Conservation (phyloP, 192 early-diverging fungal genomes). For the Allomyces javanicus region DNA sequence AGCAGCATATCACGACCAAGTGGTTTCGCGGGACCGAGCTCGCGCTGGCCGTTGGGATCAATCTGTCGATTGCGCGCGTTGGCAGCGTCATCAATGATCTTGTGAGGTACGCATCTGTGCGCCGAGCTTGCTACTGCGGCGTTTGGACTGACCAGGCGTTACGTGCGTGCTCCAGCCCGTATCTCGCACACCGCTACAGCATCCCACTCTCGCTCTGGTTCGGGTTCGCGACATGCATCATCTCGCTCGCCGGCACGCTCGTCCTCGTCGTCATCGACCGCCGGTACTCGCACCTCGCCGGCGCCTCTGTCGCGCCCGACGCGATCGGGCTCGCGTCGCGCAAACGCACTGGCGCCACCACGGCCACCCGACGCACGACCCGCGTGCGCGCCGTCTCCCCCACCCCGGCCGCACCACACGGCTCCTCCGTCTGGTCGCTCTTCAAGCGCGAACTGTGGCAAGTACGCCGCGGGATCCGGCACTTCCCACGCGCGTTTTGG, state of each 20-base stretch:
- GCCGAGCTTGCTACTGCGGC: too few relatives aligned
- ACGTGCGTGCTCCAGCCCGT: slow-evolving; percentile 7
- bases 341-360: too few relatives aligned
- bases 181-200: slow-evolving; percentile 15
- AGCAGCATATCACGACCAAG: slow-evolving; percentile 25
- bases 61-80: slow-evolving; percentile 14
- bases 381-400: too few relatives aligned
- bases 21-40: slow-evolving; percentile 34
- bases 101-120: background rate
- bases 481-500: slow-evolving; percentile 26
- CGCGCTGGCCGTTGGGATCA: slow-evolving; percentile 29
- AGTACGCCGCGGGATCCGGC: background rate
- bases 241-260: slow-evolving; percentile 13
- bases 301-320: background rate
- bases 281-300: background rate
- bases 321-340: background rate
- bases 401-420: too few relatives aligned
- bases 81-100: slow-evolving; percentile 37
- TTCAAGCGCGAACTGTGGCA: background rate
- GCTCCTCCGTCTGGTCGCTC: background rate
- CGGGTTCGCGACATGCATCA: slow-evolving; percentile 19
- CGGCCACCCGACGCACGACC: too few relatives aligned
- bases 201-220: slow-evolving; percentile 27
- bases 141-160: too few relatives aligned
- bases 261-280: slow-evolving; percentile 6